phyloP scores from a whole-genome alignment of 2,329 filamentous ascomycete genomes.

The Spiromastix sp. region DNA sequence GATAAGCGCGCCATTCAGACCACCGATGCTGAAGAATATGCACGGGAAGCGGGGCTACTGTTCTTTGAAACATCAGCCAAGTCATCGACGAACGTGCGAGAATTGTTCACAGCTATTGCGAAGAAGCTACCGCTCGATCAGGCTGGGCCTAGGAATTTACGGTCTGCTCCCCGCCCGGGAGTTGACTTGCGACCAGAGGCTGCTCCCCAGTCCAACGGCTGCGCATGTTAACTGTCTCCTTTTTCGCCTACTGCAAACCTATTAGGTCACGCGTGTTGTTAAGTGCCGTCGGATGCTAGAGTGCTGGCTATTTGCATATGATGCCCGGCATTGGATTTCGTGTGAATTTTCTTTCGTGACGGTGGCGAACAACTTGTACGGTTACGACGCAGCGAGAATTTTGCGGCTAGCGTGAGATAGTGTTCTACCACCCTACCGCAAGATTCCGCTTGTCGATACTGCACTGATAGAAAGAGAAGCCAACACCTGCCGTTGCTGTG shows the following conservation, averaged over 20 bases:
- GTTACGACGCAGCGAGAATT: too few relatives aligned
- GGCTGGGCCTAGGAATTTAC: slow-evolving; percentile 78
- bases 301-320: not conserved
- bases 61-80: slow-evolving; percentile 99
- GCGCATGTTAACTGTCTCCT: slow-evolving; percentile 47
- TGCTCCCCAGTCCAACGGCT: slow-evolving; percentile 49
- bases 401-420: too few relatives aligned
- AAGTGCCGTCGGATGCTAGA: not conserved
- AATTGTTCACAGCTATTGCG: slow-evolving; percentile 93
- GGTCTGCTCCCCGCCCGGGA: slow-evolving; percentile 52
- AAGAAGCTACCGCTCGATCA: slow-evolving; percentile 97
- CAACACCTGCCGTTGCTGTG: not conserved
- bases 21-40: slow-evolving; percentile 89
- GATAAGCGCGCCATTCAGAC: slow-evolving; percentile 89
- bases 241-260: not conserved
- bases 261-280: not conserved
- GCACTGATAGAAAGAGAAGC: not conserved
- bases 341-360: not conserved
- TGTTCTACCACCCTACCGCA: not conserved
- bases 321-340: not conserved
- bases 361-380: too few relatives aligned
- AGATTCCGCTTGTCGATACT: not conserved
- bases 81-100: slow-evolving; percentile 89
- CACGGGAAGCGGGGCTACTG: slow-evolving; percentile 80
- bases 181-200: slow-evolving; percentile 58